Conservation (phyloP, 1,284 basidiomycete species). For the Boletus sp. region DNA sequence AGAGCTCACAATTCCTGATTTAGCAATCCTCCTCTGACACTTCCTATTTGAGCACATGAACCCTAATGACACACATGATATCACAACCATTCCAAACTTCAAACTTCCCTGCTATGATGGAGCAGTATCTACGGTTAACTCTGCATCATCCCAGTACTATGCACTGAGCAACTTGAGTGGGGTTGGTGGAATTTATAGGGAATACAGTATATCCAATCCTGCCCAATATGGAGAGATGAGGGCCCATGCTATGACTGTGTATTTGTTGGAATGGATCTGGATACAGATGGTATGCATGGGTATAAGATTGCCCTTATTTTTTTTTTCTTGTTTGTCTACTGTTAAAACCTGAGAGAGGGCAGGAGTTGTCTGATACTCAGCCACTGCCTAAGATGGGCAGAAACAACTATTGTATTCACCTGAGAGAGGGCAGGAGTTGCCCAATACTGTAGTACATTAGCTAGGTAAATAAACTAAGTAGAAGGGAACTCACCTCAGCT, state of each 20-base stretch:
- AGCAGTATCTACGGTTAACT: slow-evolving; percentile 16
- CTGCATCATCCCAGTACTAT: slow-evolving; percentile 23
- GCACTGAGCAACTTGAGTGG: slow-evolving; percentile 37
- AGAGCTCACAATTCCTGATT: slow-evolving; percentile 20
- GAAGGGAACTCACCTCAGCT: too few relatives aligned
- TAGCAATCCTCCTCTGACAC: slow-evolving; percentile 11
- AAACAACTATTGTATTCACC: too few relatives aligned
- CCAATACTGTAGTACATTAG: too few relatives aligned
- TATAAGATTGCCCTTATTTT: slow-evolving; percentile 22
- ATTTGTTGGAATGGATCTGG: slow-evolving; percentile 22
- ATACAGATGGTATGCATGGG: slow-evolving; percentile 16
- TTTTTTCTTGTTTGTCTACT: slow-evolving; percentile 22
- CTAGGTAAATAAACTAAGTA: too few relatives aligned
- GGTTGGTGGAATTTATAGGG: slow-evolving; percentile 25
- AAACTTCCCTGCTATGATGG: slow-evolving; percentile 12
- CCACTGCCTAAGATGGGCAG: too few relatives aligned
- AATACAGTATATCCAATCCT: slow-evolving; percentile 33
- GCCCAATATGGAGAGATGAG: slow-evolving; percentile 19
- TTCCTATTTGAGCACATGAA: slow-evolving; percentile 11
- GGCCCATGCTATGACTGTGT: slow-evolving; percentile 23
- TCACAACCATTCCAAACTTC: not conserved
- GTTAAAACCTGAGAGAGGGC: too few relatives aligned
- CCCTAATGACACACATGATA: slow-evolving; percentile 3
- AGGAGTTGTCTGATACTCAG: too few relatives aligned
- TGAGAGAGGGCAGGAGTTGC: too few relatives aligned